Base-by-base conservation (phyloP, 495 filamentous ascomycete genomes). In the Viridothelium virens region DNA sequence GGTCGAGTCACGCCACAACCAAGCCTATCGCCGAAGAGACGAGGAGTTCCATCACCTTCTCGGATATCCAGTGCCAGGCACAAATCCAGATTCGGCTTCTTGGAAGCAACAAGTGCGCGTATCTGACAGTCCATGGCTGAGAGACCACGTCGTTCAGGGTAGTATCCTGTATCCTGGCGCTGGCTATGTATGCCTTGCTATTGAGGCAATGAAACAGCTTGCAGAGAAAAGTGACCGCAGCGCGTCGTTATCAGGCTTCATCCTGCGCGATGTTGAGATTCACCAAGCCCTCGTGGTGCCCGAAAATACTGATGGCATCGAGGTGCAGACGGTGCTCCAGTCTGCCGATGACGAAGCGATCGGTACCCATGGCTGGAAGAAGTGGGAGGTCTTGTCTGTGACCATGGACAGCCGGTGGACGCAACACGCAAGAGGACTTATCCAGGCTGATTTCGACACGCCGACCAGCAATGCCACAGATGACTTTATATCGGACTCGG, bases 41-140 rank as follows among this genome's bases (percentile, higher is more conserved):
- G 7, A 53, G n/a, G 69, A 75, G 1, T 53, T 10, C 47, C 47
- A 53, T 53, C 47, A 53, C 7, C 47, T 53, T 7, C 47, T 53
- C 18, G 47, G 47, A 0, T 73, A 76, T 7, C 74, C 77, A 3
- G 75, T 76, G 10, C 70, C 77, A 38, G 82, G 81, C 56, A 81
- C 74, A 38, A 53, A 53, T 6, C 7, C 9, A n/a, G n/a, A 53
- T 53, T 53, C 7, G 7, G 7, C 18, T n/a, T n/a, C 9, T 10
- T n/a, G 47, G 47, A 25, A 68, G 68, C 3, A 70, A 70, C 34
- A 82, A 79, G 79, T 69, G 80, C 38, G 72, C 78, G 53, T 73
- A 78, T 47, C 74, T 10, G 77, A 80, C 33, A 68, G 78, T 2
- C 80, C 80, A 7, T 82, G 80, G 80, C 37, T 82, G 0, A 64